Percentiles rank a stretch among this genome's conserved stretches.
Evolutionary conservation across 305 asterid species (phyloP).

Genomic region (Fraxinus sp.): DNA sequence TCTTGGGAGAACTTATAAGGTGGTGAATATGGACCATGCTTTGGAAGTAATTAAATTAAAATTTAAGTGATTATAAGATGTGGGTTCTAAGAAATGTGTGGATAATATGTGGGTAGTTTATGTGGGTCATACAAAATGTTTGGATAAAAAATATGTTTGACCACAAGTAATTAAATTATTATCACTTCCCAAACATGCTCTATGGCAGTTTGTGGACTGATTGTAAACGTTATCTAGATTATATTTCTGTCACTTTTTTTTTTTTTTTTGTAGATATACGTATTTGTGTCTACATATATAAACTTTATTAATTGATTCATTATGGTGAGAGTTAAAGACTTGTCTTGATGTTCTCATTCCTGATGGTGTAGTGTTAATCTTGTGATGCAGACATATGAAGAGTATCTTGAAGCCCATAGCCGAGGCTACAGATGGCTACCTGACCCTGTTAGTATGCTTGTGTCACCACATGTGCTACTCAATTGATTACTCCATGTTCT

Average conservation of each 20-base stretch:
- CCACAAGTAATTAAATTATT: too few relatives aligned
- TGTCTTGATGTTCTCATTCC: constrained; percentile 19
- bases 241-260: not conserved
- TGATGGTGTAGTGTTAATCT: constrained; percentile 28
- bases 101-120: not conserved
- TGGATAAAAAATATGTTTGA: too few relatives aligned
- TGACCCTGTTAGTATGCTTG: constrained; percentile 54
- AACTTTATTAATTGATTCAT: constrained; percentile 7
- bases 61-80: not conserved
- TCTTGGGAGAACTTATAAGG: constrained; percentile 9
- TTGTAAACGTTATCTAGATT: not conserved
- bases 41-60: not conserved
- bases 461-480: constrained; percentile 19
- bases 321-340: not conserved
- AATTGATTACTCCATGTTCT: constrained; percentile 16
- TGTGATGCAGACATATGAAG: constrained; percentile 83
- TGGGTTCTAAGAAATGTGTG: not conserved
- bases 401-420: constrained; percentile 80
- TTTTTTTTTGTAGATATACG: not conserved
- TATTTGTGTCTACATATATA: not conserved
- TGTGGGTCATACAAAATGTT: not conserved
- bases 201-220: not conserved
- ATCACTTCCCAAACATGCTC: not conserved
- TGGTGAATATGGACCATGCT: not conserved
- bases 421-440: constrained; percentile 45